Evolutionary conservation across 257 asterid species (phyloP).

Genomic region (Orobanche coerulescens): DNA sequence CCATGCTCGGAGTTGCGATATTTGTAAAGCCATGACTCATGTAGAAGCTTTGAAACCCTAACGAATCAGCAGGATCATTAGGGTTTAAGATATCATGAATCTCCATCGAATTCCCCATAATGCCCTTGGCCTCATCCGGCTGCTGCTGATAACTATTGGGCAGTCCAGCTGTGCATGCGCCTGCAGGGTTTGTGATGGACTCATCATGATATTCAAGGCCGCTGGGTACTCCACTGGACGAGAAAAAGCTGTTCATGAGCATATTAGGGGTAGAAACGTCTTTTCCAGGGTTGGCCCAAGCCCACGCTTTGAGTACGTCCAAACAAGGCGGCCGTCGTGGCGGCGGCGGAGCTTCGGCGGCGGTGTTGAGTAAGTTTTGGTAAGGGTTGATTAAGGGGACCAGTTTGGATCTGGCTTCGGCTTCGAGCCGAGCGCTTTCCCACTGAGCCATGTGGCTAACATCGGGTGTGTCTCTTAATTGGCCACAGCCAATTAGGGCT

Average conservation of each 20-base stretch:
- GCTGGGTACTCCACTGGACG: too few species aligned
- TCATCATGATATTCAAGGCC: too few species aligned
- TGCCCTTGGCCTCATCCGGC: background rate
- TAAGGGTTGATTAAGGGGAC: background rate
- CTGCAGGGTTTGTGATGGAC: too few species aligned
- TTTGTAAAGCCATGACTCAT: conserved; percentile 13
- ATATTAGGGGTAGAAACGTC: conserved; percentile 4
- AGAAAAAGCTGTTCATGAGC: too few species aligned
- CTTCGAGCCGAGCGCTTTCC: conserved; percentile 41
- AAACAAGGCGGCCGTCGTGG: conserved; percentile 23
- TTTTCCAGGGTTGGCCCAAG: conserved; percentile 25
- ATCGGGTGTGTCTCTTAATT: conserved; percentile 8
- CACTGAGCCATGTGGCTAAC: conserved; percentile 36
- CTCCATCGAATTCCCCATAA: conserved; percentile 12
- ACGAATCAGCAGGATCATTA: background rate
- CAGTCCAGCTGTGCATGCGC: background rate
- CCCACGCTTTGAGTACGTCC: conserved; percentile 38
- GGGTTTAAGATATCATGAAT: background rate
- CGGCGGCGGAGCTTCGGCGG: conserved; percentile 1
- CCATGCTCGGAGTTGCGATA: conserved; percentile 13
- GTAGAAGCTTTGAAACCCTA: conserved; percentile 13
- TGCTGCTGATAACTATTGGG: background rate
- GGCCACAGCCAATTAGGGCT: background rate
- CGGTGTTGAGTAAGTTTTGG: background rate
- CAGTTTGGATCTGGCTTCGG: conserved; percentile 24